These are phyloP conservation scores for Gonapodya sp. DNA, from an alignment of 192 early-diverging fungal genomes.

Conservation along the genomic window DNA sequence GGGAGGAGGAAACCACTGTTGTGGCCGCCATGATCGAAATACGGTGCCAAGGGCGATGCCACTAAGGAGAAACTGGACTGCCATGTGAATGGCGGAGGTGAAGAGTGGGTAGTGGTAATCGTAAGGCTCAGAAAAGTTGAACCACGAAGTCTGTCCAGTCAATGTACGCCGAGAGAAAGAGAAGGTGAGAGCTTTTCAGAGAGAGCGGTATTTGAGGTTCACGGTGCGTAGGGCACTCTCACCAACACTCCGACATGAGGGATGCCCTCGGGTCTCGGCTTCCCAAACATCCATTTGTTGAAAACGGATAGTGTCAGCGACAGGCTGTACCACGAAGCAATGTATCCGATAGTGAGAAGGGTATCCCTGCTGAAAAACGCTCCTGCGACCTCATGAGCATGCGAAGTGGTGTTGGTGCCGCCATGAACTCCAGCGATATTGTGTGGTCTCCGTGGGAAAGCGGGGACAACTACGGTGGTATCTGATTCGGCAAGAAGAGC, in stretches of 20 bases:
- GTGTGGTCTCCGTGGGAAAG: neutral
- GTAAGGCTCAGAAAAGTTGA: conserved; percentile 36
- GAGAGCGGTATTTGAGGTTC: too few species aligned
- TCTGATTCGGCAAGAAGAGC: neutral
- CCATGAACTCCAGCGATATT: neutral
- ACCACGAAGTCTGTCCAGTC: neutral
- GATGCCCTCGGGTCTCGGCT: neutral
- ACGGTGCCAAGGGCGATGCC: neutral
- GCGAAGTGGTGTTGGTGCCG: neutral
- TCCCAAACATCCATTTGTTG: conserved; percentile 91
- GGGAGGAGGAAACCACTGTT: neutral
- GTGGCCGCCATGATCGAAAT: neutral
- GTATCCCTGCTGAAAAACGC: neutral
- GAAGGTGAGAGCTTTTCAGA: too few species aligned
- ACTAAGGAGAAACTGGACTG: conserved; percentile 58
- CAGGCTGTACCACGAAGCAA: conserved; percentile 56
- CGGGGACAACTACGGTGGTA: neutral
- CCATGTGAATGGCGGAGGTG: conserved; percentile 73
- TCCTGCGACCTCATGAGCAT: neutral
- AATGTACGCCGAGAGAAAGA: neutral
- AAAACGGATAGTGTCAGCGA: conserved; percentile 72
- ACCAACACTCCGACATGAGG: neutral
- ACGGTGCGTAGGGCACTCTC: too few species aligned
- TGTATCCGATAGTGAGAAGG: neutral
- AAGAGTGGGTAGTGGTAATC: conserved; percentile 84